phyloP scores from a whole-genome alignment of 345 rosid species.

The Populus nigra region DNA sequence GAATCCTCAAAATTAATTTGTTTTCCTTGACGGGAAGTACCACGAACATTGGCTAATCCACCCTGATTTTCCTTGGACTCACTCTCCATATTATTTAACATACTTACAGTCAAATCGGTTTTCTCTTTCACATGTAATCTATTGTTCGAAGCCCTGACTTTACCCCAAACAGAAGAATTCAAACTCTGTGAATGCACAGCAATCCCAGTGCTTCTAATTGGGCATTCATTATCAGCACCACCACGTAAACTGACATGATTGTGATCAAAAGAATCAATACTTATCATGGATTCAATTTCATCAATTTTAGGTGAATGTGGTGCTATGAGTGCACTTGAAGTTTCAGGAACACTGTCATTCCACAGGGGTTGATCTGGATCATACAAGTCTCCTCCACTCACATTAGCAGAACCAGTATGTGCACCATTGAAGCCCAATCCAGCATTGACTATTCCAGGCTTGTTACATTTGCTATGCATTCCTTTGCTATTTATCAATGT shows the following conservation, averaged over 20 bases:
- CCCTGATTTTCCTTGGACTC: slow-evolving; percentile 49
- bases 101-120: slow-evolving; percentile 39
- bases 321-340: slow-evolving; percentile 48
- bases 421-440: slow-evolving; percentile 55
- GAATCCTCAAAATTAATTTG: slow-evolving; percentile 36
- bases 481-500: slow-evolving; percentile 47
- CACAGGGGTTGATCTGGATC: slow-evolving; percentile 99
- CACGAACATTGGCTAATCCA: slow-evolving; percentile 34
- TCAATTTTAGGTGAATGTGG: slow-evolving; percentile 51
- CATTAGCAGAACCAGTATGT: slow-evolving; percentile 42
- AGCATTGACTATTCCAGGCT: slow-evolving; percentile 55
- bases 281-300: slow-evolving; percentile 48
- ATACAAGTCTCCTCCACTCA: slow-evolving; percentile 71
- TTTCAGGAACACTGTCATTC: slow-evolving; percentile 71
- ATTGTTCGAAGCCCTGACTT: slow-evolving; percentile 50
- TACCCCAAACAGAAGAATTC: slow-evolving; percentile 69
- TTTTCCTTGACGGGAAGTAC: slow-evolving; percentile 49
- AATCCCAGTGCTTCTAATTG: slow-evolving; percentile 29
- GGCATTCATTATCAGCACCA: slow-evolving; percentile 42
- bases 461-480: slow-evolving; percentile 40
- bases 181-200: slow-evolving; percentile 41
- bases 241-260: slow-evolving; percentile 33
- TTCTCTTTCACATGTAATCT: slow-evolving; percentile 54
- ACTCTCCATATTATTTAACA: slow-evolving; percentile 47
- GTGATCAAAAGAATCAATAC: slow-evolving; percentile 46